phyloP scores from a whole-genome alignment of 2,329 filamentous ascomycete species.

The Ploettnerulaceae sp. region DNA sequence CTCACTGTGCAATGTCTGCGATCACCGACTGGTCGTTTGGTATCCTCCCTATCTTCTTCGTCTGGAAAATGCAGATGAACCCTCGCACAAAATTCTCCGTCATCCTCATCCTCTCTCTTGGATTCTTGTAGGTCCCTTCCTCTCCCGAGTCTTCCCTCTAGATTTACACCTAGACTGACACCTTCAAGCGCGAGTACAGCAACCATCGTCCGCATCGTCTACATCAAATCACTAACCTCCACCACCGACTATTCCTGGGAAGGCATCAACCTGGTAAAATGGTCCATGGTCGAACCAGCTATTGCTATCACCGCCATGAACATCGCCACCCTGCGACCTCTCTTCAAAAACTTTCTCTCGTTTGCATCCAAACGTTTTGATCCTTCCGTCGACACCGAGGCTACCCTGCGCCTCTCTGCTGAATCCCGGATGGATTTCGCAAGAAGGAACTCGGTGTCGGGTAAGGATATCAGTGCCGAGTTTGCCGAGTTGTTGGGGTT shows the following conservation, averaged over 20 bases:
- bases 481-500: conserved; percentile 28
- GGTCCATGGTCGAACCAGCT: conserved; percentile 41
- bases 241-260: conserved; percentile 38
- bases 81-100: conserved; percentile 34
- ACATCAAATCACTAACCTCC: conserved; percentile 37
- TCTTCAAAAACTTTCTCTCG: conserved; percentile 29
- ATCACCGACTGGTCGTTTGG: conserved; percentile 32
- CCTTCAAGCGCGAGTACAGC: conserved; percentile 37
- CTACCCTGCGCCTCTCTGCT: conserved; percentile 4
- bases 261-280: conserved; percentile 41
- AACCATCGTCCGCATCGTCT: conserved; percentile 41
- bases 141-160: neutral
- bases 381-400: conserved; percentile 13
- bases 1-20: conserved; percentile 28
- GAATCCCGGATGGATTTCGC: conserved; percentile 3
- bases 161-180: conserved; percentile 1
- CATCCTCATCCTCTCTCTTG: conserved; percentile 33
- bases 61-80: conserved; percentile 31
- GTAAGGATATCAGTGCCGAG: conserved; percentile 24
- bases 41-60: conserved; percentile 30
- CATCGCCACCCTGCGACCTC: conserved; percentile 38
- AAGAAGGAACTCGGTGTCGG: conserved; percentile 6
- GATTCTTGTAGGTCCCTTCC: conserved; percentile 37
- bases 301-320: conserved; percentile 40
- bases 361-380: conserved; percentile 21